These are phyloP conservation scores for Hyaloperonospora brassicae DNA, from an alignment of 352 stramenopile species.

Conservation along the genomic window DNA sequence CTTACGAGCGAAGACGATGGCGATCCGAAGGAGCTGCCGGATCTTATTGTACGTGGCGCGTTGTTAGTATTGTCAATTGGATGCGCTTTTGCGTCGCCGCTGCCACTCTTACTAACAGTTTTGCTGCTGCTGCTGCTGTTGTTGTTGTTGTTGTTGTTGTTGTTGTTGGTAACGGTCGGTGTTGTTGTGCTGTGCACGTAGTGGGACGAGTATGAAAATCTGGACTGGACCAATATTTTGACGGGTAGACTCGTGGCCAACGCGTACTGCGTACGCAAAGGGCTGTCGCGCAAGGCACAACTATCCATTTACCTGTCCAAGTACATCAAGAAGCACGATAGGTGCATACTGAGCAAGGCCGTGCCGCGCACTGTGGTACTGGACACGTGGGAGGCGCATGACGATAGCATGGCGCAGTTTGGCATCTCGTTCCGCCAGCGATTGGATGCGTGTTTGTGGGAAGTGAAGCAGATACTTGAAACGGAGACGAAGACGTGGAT, in stretches of 20 bases:
- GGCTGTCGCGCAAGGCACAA: conserved; percentile 61
- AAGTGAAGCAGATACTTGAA: conserved; percentile 42
- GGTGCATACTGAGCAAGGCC: conserved; percentile 37
- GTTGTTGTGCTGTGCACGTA: conserved; percentile 12
- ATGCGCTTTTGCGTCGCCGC: no score
- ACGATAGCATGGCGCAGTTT: conserved; percentile 48
- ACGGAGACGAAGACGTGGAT: conserved; percentile 47
- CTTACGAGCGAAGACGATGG: conserved; percentile 13
- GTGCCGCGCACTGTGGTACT: conserved; percentile 53
- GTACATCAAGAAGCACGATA: conserved; percentile 55
- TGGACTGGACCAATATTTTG: conserved; percentile 52
- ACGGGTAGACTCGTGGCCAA: conserved; percentile 47
- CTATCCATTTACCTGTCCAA: conserved; percentile 60
- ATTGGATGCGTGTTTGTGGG: conserved; percentile 51
- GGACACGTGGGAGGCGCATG: conserved; percentile 65
- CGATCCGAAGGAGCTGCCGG: conserved; percentile 11
- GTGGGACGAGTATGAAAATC: conserved; percentile 63
- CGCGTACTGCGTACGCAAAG: conserved; percentile 66
- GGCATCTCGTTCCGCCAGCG: conserved; percentile 50
- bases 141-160: conserved; percentile 3
- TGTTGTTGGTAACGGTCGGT: conserved; percentile 8
- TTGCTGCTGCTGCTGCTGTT: background rate
- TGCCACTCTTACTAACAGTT: background rate
- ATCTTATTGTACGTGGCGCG: conserved; percentile 31
- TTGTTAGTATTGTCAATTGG: background rate